A percentile compares a stretch with the other conserved stretches of the same genome.
Conservation (phyloP, 1,284 basidiomycete species). For the Ganoderma resinaceum region DNA sequence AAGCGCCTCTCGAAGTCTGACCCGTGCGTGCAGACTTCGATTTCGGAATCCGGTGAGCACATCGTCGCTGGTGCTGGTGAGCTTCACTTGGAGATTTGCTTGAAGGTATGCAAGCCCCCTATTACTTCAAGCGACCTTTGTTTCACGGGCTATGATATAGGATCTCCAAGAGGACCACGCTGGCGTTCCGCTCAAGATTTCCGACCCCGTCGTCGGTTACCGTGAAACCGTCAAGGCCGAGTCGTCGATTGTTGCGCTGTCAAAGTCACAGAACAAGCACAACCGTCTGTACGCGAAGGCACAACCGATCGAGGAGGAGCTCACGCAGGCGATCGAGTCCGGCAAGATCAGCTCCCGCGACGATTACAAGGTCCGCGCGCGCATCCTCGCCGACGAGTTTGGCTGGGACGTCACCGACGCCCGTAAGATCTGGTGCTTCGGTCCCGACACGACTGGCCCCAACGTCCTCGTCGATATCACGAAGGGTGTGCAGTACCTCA, state of each 20-base stretch:
- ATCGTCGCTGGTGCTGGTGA: conserved; percentile 99
- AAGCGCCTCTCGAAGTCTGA: conserved; percentile 99
- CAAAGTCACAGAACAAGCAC: conserved; percentile 99
- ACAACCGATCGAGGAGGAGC: conserved; percentile 92
- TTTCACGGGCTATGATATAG: conserved; percentile 42
- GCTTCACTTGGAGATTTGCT: conserved; percentile 98
- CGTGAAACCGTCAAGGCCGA: conserved; percentile 98
- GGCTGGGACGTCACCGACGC: conserved; percentile 99
- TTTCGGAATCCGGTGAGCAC: conserved; percentile 94
- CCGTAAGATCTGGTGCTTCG: conserved; percentile 99
- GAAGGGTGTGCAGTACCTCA: conserved; percentile 98
- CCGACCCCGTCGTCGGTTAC: conserved; percentile 98
- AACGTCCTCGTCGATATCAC: conserved; percentile 98
- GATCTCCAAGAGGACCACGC: conserved; percentile 99
- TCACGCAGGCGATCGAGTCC: conserved; percentile 91
- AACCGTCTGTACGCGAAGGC: conserved; percentile 98
- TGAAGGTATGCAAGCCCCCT: conserved; percentile 71
- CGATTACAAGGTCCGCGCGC: conserved; percentile 97
- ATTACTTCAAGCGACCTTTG: neutral
- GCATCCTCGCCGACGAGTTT: conserved; percentile 94
- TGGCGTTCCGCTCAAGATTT: conserved; percentile 98
- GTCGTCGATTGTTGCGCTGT: conserved; percentile 95
- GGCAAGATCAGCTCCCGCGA: conserved; percentile 92
- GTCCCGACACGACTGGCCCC: conserved; percentile 97
- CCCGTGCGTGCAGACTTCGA: conserved; percentile 98